These are phyloP conservation scores for Blastobotrys serpentis DNA, from an alignment of 1,139 yeast species.

Conservation along the genomic window DNA sequence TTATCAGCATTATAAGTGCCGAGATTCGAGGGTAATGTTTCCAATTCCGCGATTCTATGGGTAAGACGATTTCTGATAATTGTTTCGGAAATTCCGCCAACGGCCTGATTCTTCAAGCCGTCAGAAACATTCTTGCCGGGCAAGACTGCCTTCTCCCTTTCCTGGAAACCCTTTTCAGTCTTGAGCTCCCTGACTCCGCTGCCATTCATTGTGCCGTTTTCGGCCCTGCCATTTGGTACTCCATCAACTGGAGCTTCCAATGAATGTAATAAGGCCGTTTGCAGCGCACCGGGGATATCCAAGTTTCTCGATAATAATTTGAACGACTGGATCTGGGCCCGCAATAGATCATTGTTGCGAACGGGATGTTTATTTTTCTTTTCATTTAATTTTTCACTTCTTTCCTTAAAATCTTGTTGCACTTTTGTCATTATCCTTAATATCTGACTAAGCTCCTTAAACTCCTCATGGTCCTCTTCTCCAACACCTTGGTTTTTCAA, in stretches of 20 bases:
- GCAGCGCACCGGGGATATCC: conserved; percentile 59
- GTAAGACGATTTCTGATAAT: conserved; percentile 48
- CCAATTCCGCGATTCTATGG: conserved; percentile 73
- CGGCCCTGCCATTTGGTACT: conserved; percentile 21
- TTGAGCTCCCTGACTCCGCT: neutral
- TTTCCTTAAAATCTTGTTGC: conserved; percentile 41
- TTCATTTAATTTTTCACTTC: conserved; percentile 32
- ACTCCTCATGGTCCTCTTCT: conserved; percentile 37
- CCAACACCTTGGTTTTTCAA: conserved; percentile 38
- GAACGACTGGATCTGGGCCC: conserved; percentile 70
- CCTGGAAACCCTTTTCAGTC: neutral
- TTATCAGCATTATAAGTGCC: conserved; percentile 57
- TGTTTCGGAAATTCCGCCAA: conserved; percentile 36
- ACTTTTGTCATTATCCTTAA: conserved; percentile 36
- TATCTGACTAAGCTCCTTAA: conserved; percentile 38
- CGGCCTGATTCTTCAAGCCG: conserved; percentile 19
- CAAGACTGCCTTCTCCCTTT: conserved; percentile 4
- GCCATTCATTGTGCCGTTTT: conserved; percentile 1
- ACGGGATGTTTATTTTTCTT: conserved; percentile 12
- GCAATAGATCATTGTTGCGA: conserved; percentile 44
- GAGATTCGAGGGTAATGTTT: conserved; percentile 69
- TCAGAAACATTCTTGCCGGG: neutral
- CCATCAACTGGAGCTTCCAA: conserved; percentile 18
- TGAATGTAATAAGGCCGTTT: conserved; percentile 41
- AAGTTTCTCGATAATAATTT: conserved; percentile 75